These are phyloP conservation scores for Colletotrichum viniferum DNA, from an alignment of 2,329 filamentous ascomycete species.

Conservation along the genomic window DNA sequence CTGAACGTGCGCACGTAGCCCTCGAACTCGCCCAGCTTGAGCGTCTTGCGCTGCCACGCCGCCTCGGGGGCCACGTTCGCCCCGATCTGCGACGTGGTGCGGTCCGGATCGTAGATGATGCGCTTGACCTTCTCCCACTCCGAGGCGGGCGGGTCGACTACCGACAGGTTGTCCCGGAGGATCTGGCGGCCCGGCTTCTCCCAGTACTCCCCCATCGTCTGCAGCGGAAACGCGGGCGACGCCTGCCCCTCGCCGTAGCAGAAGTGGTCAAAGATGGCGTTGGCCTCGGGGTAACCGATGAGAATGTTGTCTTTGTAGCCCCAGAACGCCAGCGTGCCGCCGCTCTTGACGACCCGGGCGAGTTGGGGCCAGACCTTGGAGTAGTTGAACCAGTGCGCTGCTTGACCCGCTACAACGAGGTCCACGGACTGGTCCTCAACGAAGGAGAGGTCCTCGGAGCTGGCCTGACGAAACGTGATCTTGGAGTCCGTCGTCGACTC, in stretches of 20 bases:
- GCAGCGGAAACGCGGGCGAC: slow-evolving; percentile 44
- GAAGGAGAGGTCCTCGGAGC: slow-evolving; percentile 59
- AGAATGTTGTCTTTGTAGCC: slow-evolving; percentile 70
- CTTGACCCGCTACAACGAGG: slow-evolving; percentile 55
- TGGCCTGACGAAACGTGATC: slow-evolving; percentile 52
- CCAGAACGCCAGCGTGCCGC: slow-evolving; percentile 68
- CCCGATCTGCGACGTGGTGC: slow-evolving; percentile 37
- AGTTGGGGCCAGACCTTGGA: slow-evolving; percentile 58
- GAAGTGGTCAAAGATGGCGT: slow-evolving; percentile 57
- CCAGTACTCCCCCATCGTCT: slow-evolving; percentile 64
- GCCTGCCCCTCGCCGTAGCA: slow-evolving; percentile 56
- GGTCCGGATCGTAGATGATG: slow-evolving; percentile 62
- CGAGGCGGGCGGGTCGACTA: slow-evolving; percentile 52
- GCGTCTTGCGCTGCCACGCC: slow-evolving; percentile 55
- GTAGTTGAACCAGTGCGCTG: slow-evolving; percentile 72
- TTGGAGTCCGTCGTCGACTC: slow-evolving; percentile 44
- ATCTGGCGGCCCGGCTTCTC: slow-evolving; percentile 63
- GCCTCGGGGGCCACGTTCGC: slow-evolving; percentile 26
- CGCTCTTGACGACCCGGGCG: slow-evolving; percentile 53
- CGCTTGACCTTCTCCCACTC: slow-evolving; percentile 59
- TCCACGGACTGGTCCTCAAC: slow-evolving; percentile 56
- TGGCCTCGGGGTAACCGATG: slow-evolving; percentile 55
- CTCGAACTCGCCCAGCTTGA: slow-evolving; percentile 63
- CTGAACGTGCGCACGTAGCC: slow-evolving; percentile 68
- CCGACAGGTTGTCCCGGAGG: slow-evolving; percentile 54